Conservation (phyloP, 139 green algal genomes). For the Parachlorella kessleri region DNA sequence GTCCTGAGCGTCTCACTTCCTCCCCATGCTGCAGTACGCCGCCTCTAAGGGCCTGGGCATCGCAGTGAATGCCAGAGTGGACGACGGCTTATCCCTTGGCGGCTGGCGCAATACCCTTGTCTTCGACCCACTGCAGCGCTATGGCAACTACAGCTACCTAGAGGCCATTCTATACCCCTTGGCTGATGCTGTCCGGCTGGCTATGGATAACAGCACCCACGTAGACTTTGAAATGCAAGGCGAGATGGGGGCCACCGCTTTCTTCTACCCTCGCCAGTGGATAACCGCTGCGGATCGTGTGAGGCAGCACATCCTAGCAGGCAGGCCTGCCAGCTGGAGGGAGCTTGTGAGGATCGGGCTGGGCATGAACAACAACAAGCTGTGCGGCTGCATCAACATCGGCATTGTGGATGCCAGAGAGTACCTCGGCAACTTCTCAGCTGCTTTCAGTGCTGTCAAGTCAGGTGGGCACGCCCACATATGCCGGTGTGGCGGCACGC, state of each 20-base stretch:
- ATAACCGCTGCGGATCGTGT: background rate
- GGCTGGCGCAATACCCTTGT: conserved; percentile 56
- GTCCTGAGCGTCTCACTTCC: no score
- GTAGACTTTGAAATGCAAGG: conserved; percentile 20
- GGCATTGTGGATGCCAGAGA: conserved; percentile 28
- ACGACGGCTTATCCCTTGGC: conserved; percentile 32
- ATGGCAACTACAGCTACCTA: conserved; percentile 44
- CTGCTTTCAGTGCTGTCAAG: conserved; percentile 18
- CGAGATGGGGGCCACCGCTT: conserved; percentile 29
- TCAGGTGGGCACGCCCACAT: no score
- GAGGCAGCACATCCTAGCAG: background rate
- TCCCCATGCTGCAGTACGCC: conserved; percentile 4
- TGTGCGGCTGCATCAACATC: conserved; percentile 37
- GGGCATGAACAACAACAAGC: conserved; percentile 43
- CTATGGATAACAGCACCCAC: background rate
- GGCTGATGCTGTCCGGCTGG: conserved; percentile 26
- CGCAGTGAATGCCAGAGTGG: conserved; percentile 22
- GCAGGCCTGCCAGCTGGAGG: background rate
- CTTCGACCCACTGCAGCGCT: conserved; percentile 45
- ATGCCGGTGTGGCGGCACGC: no score
- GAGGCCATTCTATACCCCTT: conserved; percentile 49
- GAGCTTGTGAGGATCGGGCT: conserved; percentile 31
- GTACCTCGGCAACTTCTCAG: conserved; percentile 8
- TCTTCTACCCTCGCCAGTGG: conserved; percentile 26
- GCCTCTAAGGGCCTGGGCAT: conserved; percentile 11